Percentiles rank a stretch among this genome's conserved stretches.
These are phyloP conservation scores for Arctium lappa DNA, from an alignment of 129 eudicot species.

Conservation along the genomic window DNA sequence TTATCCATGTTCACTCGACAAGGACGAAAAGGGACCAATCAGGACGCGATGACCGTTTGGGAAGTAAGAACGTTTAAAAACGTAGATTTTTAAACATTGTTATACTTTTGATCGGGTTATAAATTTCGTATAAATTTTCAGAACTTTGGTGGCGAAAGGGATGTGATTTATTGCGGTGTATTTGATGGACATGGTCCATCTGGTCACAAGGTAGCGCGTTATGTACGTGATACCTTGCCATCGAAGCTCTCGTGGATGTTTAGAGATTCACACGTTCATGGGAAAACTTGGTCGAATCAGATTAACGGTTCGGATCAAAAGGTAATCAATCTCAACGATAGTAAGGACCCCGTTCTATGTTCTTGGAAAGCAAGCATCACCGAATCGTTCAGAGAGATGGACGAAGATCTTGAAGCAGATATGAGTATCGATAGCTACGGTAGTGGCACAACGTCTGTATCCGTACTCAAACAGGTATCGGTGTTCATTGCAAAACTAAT, in stretches of 20 bases:
- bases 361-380: slow-evolving; percentile 42
- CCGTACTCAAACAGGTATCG: slow-evolving; percentile 54
- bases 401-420: slow-evolving; percentile 56
- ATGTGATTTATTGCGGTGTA: slow-evolving; percentile 54
- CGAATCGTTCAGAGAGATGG: slow-evolving; percentile 48
- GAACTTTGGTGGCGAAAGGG: slow-evolving; percentile 59
- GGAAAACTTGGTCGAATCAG: not conserved
- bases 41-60: slow-evolving; percentile 89
- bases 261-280: slow-evolving; percentile 19
- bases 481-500: not conserved
- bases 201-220: slow-evolving; percentile 63
- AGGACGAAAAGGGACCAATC: slow-evolving; percentile 67
- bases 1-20: slow-evolving; percentile 57
- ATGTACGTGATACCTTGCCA: slow-evolving; percentile 52
- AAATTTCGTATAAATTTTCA: not conserved
- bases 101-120: not conserved
- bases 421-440: slow-evolving; percentile 56
- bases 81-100: not conserved
- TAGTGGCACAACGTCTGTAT: slow-evolving; percentile 71
- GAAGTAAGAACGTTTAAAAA: slow-evolving; percentile 41
- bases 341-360: slow-evolving; percentile 31
- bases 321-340: not conserved
- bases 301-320: not conserved
- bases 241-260: slow-evolving; percentile 35
- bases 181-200: slow-evolving; percentile 88